Evolutionary conservation across 495 filamentous ascomycete species (phyloP).

Genomic region (Glarea lozoyensis): DNA sequence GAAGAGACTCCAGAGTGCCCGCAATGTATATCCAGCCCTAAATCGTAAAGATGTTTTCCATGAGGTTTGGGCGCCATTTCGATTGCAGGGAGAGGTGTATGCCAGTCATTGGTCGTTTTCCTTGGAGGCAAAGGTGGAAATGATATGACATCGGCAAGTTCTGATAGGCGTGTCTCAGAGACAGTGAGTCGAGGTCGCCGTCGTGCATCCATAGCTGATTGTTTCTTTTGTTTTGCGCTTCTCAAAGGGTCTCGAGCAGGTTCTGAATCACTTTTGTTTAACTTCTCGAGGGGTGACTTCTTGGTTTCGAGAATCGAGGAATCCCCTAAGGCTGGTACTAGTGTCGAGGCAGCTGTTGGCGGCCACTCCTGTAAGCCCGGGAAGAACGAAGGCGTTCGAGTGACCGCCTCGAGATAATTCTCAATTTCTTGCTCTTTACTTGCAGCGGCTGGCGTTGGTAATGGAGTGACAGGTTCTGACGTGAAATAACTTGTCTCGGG

Average conservation of each 20-base stretch:
- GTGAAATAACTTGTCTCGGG: neutral
- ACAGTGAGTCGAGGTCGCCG: neutral
- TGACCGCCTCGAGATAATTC: slow-evolving; percentile 9
- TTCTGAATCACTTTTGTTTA: neutral
- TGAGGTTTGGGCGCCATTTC: neutral
- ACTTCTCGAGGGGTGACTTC: neutral
- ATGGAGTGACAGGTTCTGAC: neutral
- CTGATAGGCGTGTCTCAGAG: slow-evolving; percentile 1
- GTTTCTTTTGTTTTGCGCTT: neutral
- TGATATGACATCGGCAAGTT: slow-evolving; percentile 12
- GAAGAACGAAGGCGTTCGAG: slow-evolving; percentile 6
- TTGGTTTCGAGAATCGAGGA: neutral
- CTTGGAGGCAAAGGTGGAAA: slow-evolving; percentile 13
- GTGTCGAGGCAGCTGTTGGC: neutral
- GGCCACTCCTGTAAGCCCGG: slow-evolving; percentile 3
- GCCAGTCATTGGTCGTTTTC: slow-evolving; percentile 15
- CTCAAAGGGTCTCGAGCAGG: no score
- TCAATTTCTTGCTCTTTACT: neutral
- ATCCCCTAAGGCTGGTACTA: neutral
- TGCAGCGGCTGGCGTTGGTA: no score
- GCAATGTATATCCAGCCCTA: slow-evolving; percentile 7
- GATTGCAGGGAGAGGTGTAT: slow-evolving; percentile 15
- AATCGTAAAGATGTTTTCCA: slow-evolving; percentile 3
- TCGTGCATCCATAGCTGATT: neutral
- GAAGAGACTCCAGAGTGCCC: neutral